These are phyloP conservation scores for Oryza officinalis DNA, from an alignment of 176 grass and related monocot genomes.

Conservation along the genomic window DNA sequence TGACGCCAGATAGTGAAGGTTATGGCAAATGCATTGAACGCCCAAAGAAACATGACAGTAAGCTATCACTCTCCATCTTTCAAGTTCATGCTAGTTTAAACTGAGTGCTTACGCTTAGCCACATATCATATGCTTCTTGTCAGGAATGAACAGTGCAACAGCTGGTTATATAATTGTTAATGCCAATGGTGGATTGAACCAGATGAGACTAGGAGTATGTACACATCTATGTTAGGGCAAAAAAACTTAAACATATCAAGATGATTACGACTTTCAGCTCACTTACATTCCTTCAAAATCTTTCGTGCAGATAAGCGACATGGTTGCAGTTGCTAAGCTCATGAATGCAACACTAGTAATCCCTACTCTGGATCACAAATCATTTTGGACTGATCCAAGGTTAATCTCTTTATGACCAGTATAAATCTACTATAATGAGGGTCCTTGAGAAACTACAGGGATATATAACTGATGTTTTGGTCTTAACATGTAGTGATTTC, in stretches of 20 bases:
- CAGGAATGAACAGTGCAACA: slow-evolving; percentile 45
- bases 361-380: slow-evolving; percentile 75
- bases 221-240: not conserved
- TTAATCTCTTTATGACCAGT: slow-evolving; percentile 27
- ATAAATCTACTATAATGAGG: not conserved
- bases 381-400: slow-evolving; percentile 84
- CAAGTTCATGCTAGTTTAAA: not conserved
- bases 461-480: slow-evolving; percentile 34
- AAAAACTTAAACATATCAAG: not conserved
- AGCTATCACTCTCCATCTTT: slow-evolving; percentile 5
- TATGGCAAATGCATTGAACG: slow-evolving; percentile 60
- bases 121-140: slow-evolving; percentile 7
- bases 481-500: slow-evolving; percentile 65
- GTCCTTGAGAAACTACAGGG: slow-evolving; percentile 1
- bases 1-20: slow-evolving; percentile 39
- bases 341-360: slow-evolving; percentile 86
- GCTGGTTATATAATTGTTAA: slow-evolving; percentile 64
- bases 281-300: slow-evolving; percentile 26
- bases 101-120: not conserved
- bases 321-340: slow-evolving; percentile 78
- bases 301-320: slow-evolving; percentile 71
- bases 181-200: slow-evolving; percentile 83
- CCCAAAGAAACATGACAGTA: slow-evolving; percentile 51
- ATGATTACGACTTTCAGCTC: slow-evolving; percentile 19
- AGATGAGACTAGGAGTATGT: slow-evolving; percentile 86